Base-by-base conservation (phyloP, 192 early-diverging fungal genomes). In the Thoreauomyces humboldtii region DNA sequence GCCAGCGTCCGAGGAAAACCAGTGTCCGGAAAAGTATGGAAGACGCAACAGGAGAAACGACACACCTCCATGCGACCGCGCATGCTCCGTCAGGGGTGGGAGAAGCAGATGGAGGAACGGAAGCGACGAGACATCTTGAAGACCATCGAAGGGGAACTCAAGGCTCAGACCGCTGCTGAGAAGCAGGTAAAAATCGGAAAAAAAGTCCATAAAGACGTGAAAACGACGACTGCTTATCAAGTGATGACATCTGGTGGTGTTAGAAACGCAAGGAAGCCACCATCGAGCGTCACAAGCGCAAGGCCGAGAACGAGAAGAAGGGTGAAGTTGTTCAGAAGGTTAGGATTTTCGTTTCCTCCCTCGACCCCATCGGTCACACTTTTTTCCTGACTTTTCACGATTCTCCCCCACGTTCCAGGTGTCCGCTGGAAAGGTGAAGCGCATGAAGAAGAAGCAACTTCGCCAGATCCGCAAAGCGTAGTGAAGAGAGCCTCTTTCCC, bases 401-500 rank as follows among this genome's bases (percentile, higher is more conserved):
- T 6, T n/a, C n/a, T n/a, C n/a, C n/a, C n/a, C n/a, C n/a, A n/a
- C n/a, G n/a, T n/a, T 41, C 9, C 55, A 74, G 73, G 68, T 74
- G 44, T 80, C 78, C 0, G 74, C 72, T 2, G 78, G 74, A 4
- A 80, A 80, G 53, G 60, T 77, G 46, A 77, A 75, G 57, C 67
- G 78, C n/a, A 80, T 80, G 78, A 80, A 80, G 64, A 80, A 77
- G 66, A 76, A 77, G 61, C 74, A 77, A 63, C 61, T 80, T 24
- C 72, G 69, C 36, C 62, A 59, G 24, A 37, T 77, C 11, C 61
- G 64, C 7, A 76, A 76, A 62, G 63, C 22, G 19, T 62, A 56
- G n/a, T n/a, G n/a, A n/a, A n/a, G n/a, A n/a, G n/a, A n/a, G n/a
- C n/a, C n/a, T n/a, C n/a, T n/a, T n/a, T n/a, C n/a, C n/a, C n/a